phyloP scores from a whole-genome alignment of 1,284 basidiomycete species.

The Melampsora occidentalis region DNA sequence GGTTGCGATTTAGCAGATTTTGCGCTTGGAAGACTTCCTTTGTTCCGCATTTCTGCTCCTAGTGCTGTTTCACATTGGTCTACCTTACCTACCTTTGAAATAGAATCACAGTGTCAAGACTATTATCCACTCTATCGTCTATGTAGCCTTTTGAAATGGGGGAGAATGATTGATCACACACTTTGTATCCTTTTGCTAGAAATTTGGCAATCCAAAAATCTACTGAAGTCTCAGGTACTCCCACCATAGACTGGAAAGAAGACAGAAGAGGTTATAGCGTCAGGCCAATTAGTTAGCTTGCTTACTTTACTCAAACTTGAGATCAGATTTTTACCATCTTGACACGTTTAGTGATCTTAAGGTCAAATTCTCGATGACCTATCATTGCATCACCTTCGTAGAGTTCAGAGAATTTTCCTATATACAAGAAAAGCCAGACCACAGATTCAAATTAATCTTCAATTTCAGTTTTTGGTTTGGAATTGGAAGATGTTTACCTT shows the following conservation, averaged over 20 bases:
- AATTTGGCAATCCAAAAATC: conserved; percentile 85
- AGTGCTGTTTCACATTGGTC: conserved; percentile 93
- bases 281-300: conserved; percentile 11
- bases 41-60: conserved; percentile 62
- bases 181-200: conserved; percentile 24
- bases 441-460: not conserved
- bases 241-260: conserved; percentile 61
- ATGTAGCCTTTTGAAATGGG: not conserved
- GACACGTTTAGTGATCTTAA: conserved; percentile 72
- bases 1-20: conserved; percentile 46
- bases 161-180: not conserved
- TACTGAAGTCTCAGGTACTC: conserved; percentile 91
- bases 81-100: conserved; percentile 70
- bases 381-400: conserved; percentile 54
- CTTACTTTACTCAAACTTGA: not conserved
- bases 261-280: not conserved
- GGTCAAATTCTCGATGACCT: conserved; percentile 54
- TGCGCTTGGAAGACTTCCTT: conserved; percentile 52
- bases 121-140: not conserved
- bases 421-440: not conserved
- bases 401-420: conserved; percentile 42
- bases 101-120: conserved; percentile 46
- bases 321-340: conserved; percentile 94
- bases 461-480: not conserved
- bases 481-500: conserved; percentile 13